Conservation (phyloP, 2,329 filamentous ascomycete species). For the Calonectria hawksworthii region DNA sequence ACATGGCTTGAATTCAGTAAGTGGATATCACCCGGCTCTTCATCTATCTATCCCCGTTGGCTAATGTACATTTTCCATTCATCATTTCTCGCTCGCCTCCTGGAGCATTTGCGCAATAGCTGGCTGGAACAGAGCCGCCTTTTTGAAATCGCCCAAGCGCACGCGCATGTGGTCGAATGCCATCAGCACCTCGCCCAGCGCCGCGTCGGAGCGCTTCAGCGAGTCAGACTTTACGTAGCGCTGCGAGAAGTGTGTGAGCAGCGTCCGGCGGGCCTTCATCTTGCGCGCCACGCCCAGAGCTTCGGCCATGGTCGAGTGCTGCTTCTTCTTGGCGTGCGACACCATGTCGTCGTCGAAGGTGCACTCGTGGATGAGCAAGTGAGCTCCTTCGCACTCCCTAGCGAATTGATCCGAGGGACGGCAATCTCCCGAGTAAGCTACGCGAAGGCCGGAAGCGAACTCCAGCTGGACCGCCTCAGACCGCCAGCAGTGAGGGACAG, state of each 20-base stretch:
- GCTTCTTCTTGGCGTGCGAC: slow-evolving; percentile 87
- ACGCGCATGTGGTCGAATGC: slow-evolving; percentile 87
- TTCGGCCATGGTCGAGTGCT: slow-evolving; percentile 90
- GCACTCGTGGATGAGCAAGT: slow-evolving; percentile 93
- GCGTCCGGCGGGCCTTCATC: slow-evolving; percentile 84
- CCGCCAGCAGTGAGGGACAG: slow-evolving; percentile 83
- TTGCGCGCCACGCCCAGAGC: slow-evolving; percentile 81
- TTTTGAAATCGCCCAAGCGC: slow-evolving; percentile 77
- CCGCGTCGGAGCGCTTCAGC: slow-evolving; percentile 51
- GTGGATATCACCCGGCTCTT: slow-evolving; percentile 7
- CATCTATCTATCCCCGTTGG: slow-evolving; percentile 4
- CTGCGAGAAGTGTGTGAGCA: slow-evolving; percentile 96
- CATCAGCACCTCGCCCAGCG: slow-evolving; percentile 68
- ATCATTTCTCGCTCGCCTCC: slow-evolving; percentile 31
- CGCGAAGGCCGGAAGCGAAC: slow-evolving; percentile 84
- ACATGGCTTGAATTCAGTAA: not conserved
- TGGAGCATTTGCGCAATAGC: slow-evolving; percentile 40
- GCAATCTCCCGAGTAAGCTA: slow-evolving; percentile 96
- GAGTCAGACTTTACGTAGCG: slow-evolving; percentile 80
- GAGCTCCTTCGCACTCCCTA: slow-evolving; percentile 78
- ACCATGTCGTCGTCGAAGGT: slow-evolving; percentile 91
- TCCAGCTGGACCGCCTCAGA: slow-evolving; percentile 84
- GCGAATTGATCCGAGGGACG: slow-evolving; percentile 81
- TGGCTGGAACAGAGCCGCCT: slow-evolving; percentile 63
- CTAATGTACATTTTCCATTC: slow-evolving; percentile 23